These are phyloP conservation scores for Vigna unguiculata DNA, from an alignment of 306 rosid species.

Conservation along the genomic window DNA sequence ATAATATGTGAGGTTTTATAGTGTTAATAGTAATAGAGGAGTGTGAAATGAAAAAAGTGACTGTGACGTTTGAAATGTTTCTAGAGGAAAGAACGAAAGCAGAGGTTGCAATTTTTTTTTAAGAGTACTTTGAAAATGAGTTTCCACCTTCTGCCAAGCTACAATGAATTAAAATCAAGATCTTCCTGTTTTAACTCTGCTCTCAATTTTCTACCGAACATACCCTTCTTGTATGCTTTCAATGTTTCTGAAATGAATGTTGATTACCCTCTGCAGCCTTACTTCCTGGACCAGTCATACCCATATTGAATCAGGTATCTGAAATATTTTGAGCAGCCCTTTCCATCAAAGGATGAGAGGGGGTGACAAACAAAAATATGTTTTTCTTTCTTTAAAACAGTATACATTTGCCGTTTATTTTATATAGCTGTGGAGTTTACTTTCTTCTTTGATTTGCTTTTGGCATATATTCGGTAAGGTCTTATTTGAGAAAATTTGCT, in stretches of 20 bases:
- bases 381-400: slow-evolving; percentile 37
- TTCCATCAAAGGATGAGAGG: slow-evolving; percentile 36
- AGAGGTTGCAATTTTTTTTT: slow-evolving; percentile 1
- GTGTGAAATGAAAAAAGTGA: slow-evolving; percentile 13
- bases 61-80: slow-evolving; percentile 26
- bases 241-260: slow-evolving; percentile 52
- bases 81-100: slow-evolving; percentile 22
- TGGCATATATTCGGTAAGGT: slow-evolving; percentile 29
- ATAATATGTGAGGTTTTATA: background rate
- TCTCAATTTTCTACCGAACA: slow-evolving; percentile 4
- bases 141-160: background rate
- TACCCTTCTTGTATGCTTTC: slow-evolving; percentile 34
- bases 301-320: slow-evolving; percentile 89
- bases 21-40: background rate
- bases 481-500: slow-evolving; percentile 25
- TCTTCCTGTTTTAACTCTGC: slow-evolving; percentile 16
- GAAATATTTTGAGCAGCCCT: slow-evolving; percentile 34
- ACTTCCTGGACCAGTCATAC: slow-evolving; percentile 98
- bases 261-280: slow-evolving; percentile 76
- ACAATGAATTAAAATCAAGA: background rate
- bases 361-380: slow-evolving; percentile 18
- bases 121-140: slow-evolving; percentile 3
- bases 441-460: slow-evolving; percentile 38
- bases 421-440: slow-evolving; percentile 13
- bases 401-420: slow-evolving; percentile 6